phyloP scores from a whole-genome alignment of 805 yeast genomes.

The Debaryomyces hansenii region DNA sequence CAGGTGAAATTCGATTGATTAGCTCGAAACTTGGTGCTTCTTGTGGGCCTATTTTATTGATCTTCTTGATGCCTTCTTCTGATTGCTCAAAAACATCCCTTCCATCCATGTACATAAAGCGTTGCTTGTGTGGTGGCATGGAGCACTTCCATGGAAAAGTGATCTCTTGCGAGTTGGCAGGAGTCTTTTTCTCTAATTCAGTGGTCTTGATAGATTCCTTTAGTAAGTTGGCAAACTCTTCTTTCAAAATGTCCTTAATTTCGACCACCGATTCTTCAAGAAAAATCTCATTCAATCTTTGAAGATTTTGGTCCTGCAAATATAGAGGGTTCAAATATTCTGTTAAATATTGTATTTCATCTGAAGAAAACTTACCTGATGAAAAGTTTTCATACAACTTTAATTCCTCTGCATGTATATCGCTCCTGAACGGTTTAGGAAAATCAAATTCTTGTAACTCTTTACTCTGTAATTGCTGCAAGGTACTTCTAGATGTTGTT shows the following conservation, averaged over 20 bases:
- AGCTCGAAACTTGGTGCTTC: slow-evolving; percentile 58
- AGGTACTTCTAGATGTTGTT: slow-evolving; percentile 71
- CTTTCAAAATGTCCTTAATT: slow-evolving; percentile 60
- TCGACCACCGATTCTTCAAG: slow-evolving; percentile 69
- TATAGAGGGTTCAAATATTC: slow-evolving; percentile 59
- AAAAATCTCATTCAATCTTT: slow-evolving; percentile 51
- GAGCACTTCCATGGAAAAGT: slow-evolving; percentile 84
- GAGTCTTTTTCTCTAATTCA: slow-evolving; percentile 65
- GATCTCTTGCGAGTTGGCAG: slow-evolving; percentile 55
- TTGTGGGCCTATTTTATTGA: slow-evolving; percentile 42
- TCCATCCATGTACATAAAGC: slow-evolving; percentile 82
- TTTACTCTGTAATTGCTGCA: slow-evolving; percentile 76
- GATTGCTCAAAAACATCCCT: slow-evolving; percentile 33
- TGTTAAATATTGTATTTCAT: slow-evolving; percentile 51
- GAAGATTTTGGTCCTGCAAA: slow-evolving; percentile 35
- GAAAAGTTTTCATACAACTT: slow-evolving; percentile 18
- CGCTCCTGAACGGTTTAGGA: slow-evolving; percentile 62
- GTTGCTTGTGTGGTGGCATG: slow-evolving; percentile 89
- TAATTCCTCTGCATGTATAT: slow-evolving; percentile 40
- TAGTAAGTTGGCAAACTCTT: slow-evolving; percentile 49
- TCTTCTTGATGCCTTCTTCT: slow-evolving; percentile 29
- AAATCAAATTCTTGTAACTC: slow-evolving; percentile 78
- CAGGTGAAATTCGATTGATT: slow-evolving; percentile 4
- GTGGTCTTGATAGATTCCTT: slow-evolving; percentile 48
- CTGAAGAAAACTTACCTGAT: slow-evolving; percentile 16